Base-by-base conservation (phyloP, 2,329 filamentous ascomycete genomes). In the Polychaeton citri region DNA sequence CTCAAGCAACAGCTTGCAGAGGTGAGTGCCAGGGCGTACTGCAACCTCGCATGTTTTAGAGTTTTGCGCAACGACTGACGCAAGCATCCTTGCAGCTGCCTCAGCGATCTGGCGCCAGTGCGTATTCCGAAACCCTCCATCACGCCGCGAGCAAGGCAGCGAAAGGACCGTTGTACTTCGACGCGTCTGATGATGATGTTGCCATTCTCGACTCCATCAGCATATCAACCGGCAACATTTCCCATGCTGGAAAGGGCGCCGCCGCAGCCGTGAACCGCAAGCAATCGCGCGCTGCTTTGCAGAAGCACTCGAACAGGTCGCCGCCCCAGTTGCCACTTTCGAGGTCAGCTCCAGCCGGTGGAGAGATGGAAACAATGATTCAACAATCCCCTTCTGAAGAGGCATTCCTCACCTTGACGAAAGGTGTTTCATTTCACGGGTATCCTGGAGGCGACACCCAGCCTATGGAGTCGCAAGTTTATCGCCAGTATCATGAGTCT, bases 391-490 rank as follows among this genome's bases (percentile, higher is more conserved):
- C 40, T n/a, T 45, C 44, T 19, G 47, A 46, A 32, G 32, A 42
- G 9, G 37, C 38, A 17, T 40, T 38, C 18, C 36, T 34, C 4
- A 30, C 30, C 13, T 31, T 44, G 32, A 43, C 36, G n/a, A 48
- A 45, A 24, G 43, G 50, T 13, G 41, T 37, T 17, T 61, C 59
- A 21, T 65, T 65, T 41, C 37, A 46, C 17, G 59, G 49, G 21
- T 59, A 50, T 32, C 44, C 42, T 12, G 53, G 55, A 34, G 63
- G 63, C 34, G 64, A 68, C 41, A 68, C 65, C 1, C 65, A 68
- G 49, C 56, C 58, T 17, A 54, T 56, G 45, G 61, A 64, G 36
- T 63, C 62, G 36, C 64, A 68, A 43, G 58, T 66, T 32, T 62
- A 64, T 46, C 59, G 50, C 32, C 30, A 32, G 30, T 19, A 50